Conservation (phyloP, 1,284 basidiomycete species). For the Takashimella tepidaria region DNA sequence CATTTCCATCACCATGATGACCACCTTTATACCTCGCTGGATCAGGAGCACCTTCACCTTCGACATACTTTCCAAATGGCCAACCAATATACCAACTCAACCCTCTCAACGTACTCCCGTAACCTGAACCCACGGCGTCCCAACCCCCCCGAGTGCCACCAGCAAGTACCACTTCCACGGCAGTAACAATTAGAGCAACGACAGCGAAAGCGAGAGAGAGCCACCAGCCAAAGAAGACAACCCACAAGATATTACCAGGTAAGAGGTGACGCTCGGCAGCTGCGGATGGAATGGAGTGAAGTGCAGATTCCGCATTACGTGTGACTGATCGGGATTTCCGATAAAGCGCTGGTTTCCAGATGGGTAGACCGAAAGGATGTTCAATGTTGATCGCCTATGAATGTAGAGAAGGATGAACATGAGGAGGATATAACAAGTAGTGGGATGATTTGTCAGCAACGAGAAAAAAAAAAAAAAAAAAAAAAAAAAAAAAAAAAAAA, state of each 20-base stretch:
- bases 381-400: slow-evolving; percentile 81
- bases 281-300: slow-evolving; percentile 87
- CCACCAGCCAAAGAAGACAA: slow-evolving; percentile 85
- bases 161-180: slow-evolving; percentile 49
- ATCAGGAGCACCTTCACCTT: slow-evolving; percentile 61
- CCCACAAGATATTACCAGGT: slow-evolving; percentile 91
- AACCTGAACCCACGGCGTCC: slow-evolving; percentile 57
- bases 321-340: slow-evolving; percentile 97
- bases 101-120: slow-evolving; percentile 82
- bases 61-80: slow-evolving; percentile 99
- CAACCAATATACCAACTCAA: slow-evolving; percentile 94
- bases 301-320: slow-evolving; percentile 87
- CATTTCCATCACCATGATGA: too few species aligned
- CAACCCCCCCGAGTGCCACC: slow-evolving; percentile 52
- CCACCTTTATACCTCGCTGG: slow-evolving; percentile 10
- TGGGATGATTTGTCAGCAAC: too few species aligned
- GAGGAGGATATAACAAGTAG: background rate
- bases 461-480: too few species aligned
- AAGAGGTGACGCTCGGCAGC: slow-evolving; percentile 79
- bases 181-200: slow-evolving; percentile 64
- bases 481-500: background rate
- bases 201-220: slow-evolving; percentile 65
- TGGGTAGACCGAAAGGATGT: slow-evolving; percentile 97
- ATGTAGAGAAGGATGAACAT: background rate
- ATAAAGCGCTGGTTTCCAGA: slow-evolving; percentile 99